These are phyloP conservation scores for Phyllostachys edulis DNA, from an alignment of 176 grass and related monocot species.

Conservation along the genomic window DNA sequence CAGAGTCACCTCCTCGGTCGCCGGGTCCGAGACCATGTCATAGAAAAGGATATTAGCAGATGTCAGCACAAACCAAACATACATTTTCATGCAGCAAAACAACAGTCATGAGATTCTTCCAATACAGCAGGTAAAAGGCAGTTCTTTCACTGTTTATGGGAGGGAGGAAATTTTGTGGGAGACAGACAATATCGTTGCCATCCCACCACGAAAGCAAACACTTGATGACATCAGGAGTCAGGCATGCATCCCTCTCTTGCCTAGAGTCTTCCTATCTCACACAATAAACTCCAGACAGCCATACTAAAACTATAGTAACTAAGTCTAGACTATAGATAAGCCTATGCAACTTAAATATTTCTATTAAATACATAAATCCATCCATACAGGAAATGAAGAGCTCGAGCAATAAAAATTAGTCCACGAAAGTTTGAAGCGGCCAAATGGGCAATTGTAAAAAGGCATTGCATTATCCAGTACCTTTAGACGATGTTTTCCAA, in stretches of 20 bases:
- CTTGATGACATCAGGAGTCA: not conserved
- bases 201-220: not conserved
- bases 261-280: not conserved
- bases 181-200: no score
- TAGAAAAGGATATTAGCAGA: no score
- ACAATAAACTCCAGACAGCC: slow-evolving; percentile 17
- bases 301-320: not conserved
- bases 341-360: slow-evolving; percentile 19
- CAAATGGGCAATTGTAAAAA: slow-evolving; percentile 20
- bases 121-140: no score
- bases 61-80: no score
- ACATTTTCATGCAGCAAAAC: no score
- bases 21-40: no score
- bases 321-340: not conserved
- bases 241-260: slow-evolving; percentile 10
- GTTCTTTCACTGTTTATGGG: no score
- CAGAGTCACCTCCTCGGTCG: no score
- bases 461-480: slow-evolving; percentile 36
- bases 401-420: not conserved
- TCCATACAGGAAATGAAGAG: slow-evolving; percentile 14
- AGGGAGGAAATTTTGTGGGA: no score
- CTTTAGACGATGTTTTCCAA: slow-evolving; percentile 94
- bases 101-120: no score
- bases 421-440: not conserved
- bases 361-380: slow-evolving; percentile 11